Evolutionary conservation across 2,329 filamentous ascomycete genomes (phyloP), one percentile per base, ranked within the genome.

Genomic region (Alternaria viburni): DNA sequence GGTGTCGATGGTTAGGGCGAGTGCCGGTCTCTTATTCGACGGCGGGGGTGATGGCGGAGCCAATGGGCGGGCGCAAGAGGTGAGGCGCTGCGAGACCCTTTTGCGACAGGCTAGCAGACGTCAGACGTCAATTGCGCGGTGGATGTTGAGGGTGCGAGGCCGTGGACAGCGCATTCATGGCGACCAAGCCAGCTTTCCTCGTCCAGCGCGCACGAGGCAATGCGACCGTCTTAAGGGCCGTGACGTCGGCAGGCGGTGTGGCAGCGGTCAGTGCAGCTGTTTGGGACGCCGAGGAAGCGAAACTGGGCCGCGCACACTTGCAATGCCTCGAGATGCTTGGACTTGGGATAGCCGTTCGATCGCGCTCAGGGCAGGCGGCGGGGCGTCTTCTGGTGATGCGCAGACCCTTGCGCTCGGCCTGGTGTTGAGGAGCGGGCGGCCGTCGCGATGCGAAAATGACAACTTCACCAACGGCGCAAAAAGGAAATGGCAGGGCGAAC

Each of bases 141-240:
- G 72, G 69, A 71, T 54, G 65, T 64, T 74, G 68, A 63, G 69
- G 61, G 66, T 67, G 56, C 69, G 73, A 70, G 62, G 74, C 72
- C 68, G 69, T 70, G 66, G 70, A 77, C 76, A 79, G 75, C 74
- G 77, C 78, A 80, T 80, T 76, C 78, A 80, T 80, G 69, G 75
- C 77, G 77, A 78, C 69, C 73, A 69, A 57, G 74, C 69, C 72
- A 72, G 69, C 74, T 74, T 73, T 70, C 57, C 63, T 41, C 62
- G 68, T 61, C 66, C 71, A 64, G 65, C 69, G 72, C 71, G 73
- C 49, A 36, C 70, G 72, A 70, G 71, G 69, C 68, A 57, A 65
- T 69, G 73, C 69, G 71, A 77, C 69, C 75, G 71, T 70, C 70
- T 74, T 76, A 76, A 74, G 72, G 60, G 67, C 69, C 66, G 70